Conservation (phyloP, 2,329 filamentous ascomycete genomes). For the Paraphoma chrysanthemicola region DNA sequence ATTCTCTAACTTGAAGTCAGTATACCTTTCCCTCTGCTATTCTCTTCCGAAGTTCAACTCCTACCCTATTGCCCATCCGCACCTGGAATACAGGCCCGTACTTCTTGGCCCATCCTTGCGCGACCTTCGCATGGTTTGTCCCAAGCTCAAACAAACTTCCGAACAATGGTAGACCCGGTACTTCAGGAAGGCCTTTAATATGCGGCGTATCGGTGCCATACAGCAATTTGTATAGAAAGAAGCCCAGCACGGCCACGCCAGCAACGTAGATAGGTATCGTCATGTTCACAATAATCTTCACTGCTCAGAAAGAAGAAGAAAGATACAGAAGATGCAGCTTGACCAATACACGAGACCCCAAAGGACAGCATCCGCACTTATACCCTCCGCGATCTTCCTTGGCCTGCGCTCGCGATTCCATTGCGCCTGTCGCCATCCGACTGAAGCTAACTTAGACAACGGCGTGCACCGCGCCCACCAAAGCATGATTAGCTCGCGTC, state of each 20-base stretch:
- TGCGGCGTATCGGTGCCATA: conserved; percentile 57
- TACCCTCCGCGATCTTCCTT: conserved; percentile 3
- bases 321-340: conserved; percentile 1
- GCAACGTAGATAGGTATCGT: conserved; percentile 52
- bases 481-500: conserved; percentile 11
- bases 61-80: conserved; percentile 69
- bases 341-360: not conserved
- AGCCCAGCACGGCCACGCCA: conserved; percentile 49
- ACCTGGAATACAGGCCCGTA: conserved; percentile 60
- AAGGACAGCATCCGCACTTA: conserved; percentile 9
- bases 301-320: not conserved
- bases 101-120: conserved; percentile 55
- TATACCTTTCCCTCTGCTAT: not conserved
- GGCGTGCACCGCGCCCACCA: not conserved
- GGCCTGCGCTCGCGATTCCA: not conserved
- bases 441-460: not conserved
- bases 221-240: conserved; percentile 50
- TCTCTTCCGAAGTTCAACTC: not conserved
- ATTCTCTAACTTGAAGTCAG: conserved; percentile 60
- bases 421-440: not conserved
- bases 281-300: conserved; percentile 26
- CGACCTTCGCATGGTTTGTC: conserved; percentile 55
- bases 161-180: conserved; percentile 56
- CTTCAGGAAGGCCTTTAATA: conserved; percentile 57
- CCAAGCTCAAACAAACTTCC: conserved; percentile 56